These are phyloP conservation scores for Polytrichum formosum DNA, from an alignment of 225 moss, liverwort and hornwort genomes.

Conservation along the genomic window DNA sequence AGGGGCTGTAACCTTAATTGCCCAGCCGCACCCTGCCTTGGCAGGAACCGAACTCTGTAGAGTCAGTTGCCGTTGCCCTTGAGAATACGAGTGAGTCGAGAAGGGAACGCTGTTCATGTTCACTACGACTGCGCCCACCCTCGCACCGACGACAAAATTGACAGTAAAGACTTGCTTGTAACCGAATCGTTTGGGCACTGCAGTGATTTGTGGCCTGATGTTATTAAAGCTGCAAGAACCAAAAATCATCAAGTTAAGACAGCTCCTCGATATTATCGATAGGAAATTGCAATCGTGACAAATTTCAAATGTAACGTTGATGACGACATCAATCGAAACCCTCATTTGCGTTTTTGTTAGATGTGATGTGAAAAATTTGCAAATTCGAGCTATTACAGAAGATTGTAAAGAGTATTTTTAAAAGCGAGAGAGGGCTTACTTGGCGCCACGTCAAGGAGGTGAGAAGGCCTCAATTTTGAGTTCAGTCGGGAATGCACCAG, in stretches of 20 bases:
- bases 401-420: too few relatives aligned
- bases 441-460: conserved; percentile 28
- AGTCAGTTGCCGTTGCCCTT: conserved; percentile 33
- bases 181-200: neutral
- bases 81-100: conserved; percentile 38
- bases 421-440: conserved; percentile 13
- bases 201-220: conserved; percentile 16
- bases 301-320: too few relatives aligned
- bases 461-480: conserved; percentile 43
- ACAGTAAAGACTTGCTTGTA: conserved; percentile 30
- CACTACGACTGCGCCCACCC: conserved; percentile 22
- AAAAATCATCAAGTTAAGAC: neutral
- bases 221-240: conserved; percentile 20
- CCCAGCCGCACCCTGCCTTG: conserved; percentile 9
- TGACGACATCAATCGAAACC: too few relatives aligned
- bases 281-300: too few relatives aligned
- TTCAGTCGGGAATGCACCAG: conserved; percentile 35
- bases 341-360: too few relatives aligned
- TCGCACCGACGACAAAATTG: neutral
- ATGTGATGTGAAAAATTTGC: too few relatives aligned
- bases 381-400: too few relatives aligned
- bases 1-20: conserved; percentile 19
- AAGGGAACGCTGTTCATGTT: conserved; percentile 33
- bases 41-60: conserved; percentile 8
- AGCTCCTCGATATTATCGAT: neutral